These are phyloP conservation scores for Dissophora globulifera DNA, from an alignment of 192 early-diverging fungal species.

Conservation along the genomic window DNA sequence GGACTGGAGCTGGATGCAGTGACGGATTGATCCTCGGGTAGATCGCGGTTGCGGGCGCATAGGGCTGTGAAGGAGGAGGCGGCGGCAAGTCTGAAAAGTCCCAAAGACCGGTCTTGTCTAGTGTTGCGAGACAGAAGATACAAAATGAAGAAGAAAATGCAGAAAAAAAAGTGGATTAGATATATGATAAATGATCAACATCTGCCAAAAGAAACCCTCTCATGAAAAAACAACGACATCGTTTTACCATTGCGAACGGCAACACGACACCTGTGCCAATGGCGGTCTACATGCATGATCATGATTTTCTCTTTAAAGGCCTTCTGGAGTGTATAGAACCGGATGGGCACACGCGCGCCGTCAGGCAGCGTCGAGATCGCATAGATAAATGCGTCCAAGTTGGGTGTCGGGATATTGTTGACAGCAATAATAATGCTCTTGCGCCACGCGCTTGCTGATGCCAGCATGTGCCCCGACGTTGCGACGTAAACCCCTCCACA, in stretches of 20 bases:
- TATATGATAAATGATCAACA: not conserved
- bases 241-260: constrained; percentile 75
- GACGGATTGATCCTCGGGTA: constrained; percentile 76
- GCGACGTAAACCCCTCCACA: constrained; percentile 86
- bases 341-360: constrained; percentile 65
- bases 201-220: too few species aligned
- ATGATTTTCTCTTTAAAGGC: constrained; percentile 83
- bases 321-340: constrained; percentile 83
- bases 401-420: constrained; percentile 71
- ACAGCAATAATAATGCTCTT: constrained; percentile 75
- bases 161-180: not conserved
- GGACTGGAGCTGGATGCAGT: constrained; percentile 72
- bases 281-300: constrained; percentile 88
- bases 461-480: constrained; percentile 73
- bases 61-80: constrained; percentile 58
- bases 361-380: constrained; percentile 74
- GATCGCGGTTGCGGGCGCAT: constrained; percentile 74
- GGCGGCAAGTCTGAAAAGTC: constrained; percentile 75
- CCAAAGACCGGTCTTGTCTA: constrained; percentile 86
- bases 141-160: too few species aligned
- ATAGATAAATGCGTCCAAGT: constrained; percentile 72
- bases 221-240: too few species aligned
- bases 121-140: too few species aligned
- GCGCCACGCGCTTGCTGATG: constrained; percentile 72
- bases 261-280: constrained; percentile 87